Base-by-base conservation (phyloP, 2,329 filamentous ascomycete species). In the Boeremia lycopersici region DNA sequence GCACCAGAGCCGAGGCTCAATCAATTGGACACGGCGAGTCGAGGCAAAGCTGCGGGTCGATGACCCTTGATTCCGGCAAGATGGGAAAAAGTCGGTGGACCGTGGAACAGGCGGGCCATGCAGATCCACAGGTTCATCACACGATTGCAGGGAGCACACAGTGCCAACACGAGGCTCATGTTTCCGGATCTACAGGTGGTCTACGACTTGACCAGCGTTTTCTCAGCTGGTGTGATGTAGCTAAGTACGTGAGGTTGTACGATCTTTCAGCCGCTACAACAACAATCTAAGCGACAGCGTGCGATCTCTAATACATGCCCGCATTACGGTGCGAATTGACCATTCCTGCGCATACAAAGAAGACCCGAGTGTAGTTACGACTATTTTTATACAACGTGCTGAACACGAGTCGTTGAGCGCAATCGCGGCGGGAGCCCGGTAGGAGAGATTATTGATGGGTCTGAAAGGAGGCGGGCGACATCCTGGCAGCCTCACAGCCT, bases 391-490 rank as follows among this genome's bases (percentile, higher is more conserved):
- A 30, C 25, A 28, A 23, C 31, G 10, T 38, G 46, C 41, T 35
- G 31, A 25, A 53, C 38, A 48, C 44, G 44, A 53, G 39, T 33
- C 39, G 41, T 38, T 28, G 39, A 12, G 44, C 39, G 51, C 28
- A 48, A 44, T 48, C 35, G 17, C 13, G 6, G 31, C 42, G 46
- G 46, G 42, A 50, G 31, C 31, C 26, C 31, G 42, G 47, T 42
- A 31, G 19, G 52, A 28, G 46, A 55, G 36, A 55, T 55, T 55
- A 46, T 46, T 41, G 35, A 46, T 55, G 52, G 52, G 52, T 33
- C 46, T 15, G 15, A 46, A 55, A 46, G 52, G 52, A 50, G 52
- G 41, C 47, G 50, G 46, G 31, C 28, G 31, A 36, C 52, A 28
- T 34, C 41, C 30, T 29, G 17, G n/a, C 19, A 29, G 15, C 26